Conservation (phyloP, 306 rosid species). For the Dicorynia guianensis region DNA sequence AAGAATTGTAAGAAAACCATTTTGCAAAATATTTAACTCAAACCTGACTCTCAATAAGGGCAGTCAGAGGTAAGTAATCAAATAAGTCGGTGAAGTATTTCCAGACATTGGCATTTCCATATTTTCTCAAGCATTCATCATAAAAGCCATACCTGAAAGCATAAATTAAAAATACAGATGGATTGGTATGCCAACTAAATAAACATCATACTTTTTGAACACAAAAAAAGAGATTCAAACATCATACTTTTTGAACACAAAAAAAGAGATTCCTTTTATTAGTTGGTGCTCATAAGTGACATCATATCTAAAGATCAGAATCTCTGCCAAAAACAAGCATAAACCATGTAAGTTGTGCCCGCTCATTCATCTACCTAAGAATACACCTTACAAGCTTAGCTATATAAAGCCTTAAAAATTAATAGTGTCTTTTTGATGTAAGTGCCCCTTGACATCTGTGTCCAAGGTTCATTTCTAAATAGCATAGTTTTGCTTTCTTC, state of each 20-base stretch:
- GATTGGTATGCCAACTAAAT: conserved; percentile 17
- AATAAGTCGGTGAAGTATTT: conserved; percentile 88
- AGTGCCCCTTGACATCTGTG: background rate
- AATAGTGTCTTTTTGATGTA: conserved; percentile 7
- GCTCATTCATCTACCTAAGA: background rate
- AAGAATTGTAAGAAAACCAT: conserved; percentile 30
- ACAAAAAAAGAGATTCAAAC: background rate
- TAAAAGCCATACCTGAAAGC: conserved; percentile 94
- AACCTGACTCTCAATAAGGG: conserved; percentile 99
- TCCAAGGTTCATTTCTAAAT: conserved; percentile 20
- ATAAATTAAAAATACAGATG: conserved; percentile 31
- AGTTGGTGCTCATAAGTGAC: too few species aligned
- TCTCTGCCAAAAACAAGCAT: background rate
- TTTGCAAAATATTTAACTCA: conserved; percentile 43
- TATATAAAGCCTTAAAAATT: background rate
- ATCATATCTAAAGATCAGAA: background rate
- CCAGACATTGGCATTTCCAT: conserved; percentile 99
- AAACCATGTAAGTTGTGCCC: background rate
- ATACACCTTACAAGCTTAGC: conserved; percentile 1
- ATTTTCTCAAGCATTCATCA: conserved; percentile 97
- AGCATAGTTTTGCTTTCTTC: conserved; percentile 1
- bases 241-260: background rate
- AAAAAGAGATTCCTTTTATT: background rate
- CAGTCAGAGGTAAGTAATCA: conserved; percentile 96
- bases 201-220: background rate